Conservation (phyloP, 345 rosid species). For the Rhizophora mangle region DNA sequence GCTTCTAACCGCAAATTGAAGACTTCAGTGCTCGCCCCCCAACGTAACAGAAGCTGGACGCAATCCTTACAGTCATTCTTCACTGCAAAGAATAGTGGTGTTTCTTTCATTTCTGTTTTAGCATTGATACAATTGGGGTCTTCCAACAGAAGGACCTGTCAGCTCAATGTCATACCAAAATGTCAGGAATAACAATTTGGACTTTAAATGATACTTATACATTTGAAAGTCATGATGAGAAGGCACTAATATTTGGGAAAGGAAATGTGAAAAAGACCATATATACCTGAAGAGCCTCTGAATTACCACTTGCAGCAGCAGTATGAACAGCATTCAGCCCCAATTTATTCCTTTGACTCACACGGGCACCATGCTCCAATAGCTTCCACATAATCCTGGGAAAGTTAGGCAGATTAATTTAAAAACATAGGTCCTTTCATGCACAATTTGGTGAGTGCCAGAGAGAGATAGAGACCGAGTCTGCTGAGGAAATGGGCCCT, state of each 20-base stretch:
- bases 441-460: neutral
- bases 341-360: conserved; percentile 57
- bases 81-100: conserved; percentile 78
- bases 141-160: conserved; percentile 48
- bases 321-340: conserved; percentile 64
- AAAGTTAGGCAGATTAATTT: neutral
- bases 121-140: conserved; percentile 49
- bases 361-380: conserved; percentile 56
- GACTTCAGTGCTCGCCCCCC: conserved; percentile 68
- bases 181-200: conserved; percentile 9
- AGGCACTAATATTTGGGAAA: neutral
- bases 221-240: neutral
- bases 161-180: conserved; percentile 20
- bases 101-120: conserved; percentile 65
- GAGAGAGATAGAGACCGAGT: conserved; percentile 45
- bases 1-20: conserved; percentile 69
- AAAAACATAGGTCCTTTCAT: neutral
- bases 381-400: conserved; percentile 61
- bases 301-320: conserved; percentile 81
- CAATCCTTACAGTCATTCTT: conserved; percentile 65
- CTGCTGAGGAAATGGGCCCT: conserved; percentile 52
- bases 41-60: conserved; percentile 62
- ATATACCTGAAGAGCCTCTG: conserved; percentile 59
- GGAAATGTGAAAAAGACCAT: neutral
- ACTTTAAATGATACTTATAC: neutral